Base-by-base conservation (phyloP, 805 yeast genomes). In the Myxozyma vanderwaltii region DNA sequence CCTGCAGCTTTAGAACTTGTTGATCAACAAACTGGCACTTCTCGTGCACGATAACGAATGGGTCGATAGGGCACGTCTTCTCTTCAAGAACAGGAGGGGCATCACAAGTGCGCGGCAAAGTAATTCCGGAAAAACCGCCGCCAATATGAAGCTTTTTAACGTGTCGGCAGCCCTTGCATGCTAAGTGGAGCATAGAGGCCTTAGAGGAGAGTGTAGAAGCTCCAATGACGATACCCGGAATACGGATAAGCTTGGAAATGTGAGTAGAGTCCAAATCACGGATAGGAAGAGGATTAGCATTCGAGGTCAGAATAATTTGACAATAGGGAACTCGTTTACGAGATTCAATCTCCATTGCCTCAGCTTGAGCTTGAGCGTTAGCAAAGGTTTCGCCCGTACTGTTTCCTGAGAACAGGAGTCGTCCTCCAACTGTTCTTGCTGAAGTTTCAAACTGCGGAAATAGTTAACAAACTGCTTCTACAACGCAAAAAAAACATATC, bases 11-110 rank as follows among this genome's bases (percentile, higher is more conserved):
- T 69, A 94, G 80, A 31, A 87, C 85, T 75, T 94, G 99, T 72
- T 95, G 98, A 75, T 94, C 98, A 54, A 94, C 86, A 73, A 91
- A 94, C n/a, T 82, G 78, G 1, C 97, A 90, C 70, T 89, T 88
- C 72, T 94, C 98, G 74, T 94, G 99, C 31, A 89, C 91, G 61
- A 94, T 88, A 38, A 89, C 82, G 69, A 91, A 94, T 1, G 99
- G 99, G 68, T 92, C 96, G 13, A 86, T 83, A 1, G 96, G 96
- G 76, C 99, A 94, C 59, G 76, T 81, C 59, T 82, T 83, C 44
- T 70, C 70, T 29, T 71, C 73, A 24, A 71, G 72, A 31, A 69
- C 71, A 47, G 82, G 83, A 0, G 75, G 72, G 2, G 83, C 79
- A 67, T 79, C 83, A 74, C 96, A 90, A 41, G 70, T 72, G 31